Base-by-base conservation (phyloP, 2,329 filamentous ascomycete genomes). In the Davidsoniella neocaledoniae region DNA sequence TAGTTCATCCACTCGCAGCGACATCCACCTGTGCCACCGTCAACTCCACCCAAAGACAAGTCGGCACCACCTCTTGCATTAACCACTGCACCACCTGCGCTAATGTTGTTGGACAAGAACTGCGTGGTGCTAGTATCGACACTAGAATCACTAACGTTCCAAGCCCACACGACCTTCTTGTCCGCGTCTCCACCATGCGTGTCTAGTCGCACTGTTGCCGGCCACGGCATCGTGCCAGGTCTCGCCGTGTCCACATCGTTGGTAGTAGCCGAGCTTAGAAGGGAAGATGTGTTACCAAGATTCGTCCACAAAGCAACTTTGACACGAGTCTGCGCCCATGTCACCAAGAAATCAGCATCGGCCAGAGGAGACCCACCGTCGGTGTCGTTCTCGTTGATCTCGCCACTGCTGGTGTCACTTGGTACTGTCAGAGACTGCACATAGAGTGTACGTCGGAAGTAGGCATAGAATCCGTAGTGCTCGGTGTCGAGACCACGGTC, bases 381-480 rank as follows among this genome's bases (percentile, higher is more conserved):
- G 43, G 66, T 57, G 53, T 75, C 64, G 43, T 66, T 57, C 12
- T 60, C 59, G 14, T 60, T 54, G 9, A 72, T 70, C 38, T 78
- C 57, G 48, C 69, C 72, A 12, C 60, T 59, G 12, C 58, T 54
- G 33, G 68, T 68, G n/a, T 59, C 59, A 54, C 73, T 71, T 52
- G 76, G 60, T 1, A 66, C 61, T 0, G 64, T 64, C 9, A 71
- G 66, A 14, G 77, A 79, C 57, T 79, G 77, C 54, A 94, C 70
- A 67, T 90, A 94, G 55, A 94, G 85, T 7, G 81, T 83, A 56
- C 87, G 85, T 64, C 87, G 80, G 63, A 84, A 96, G 68, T 94
- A 93, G 0, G 76, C 84, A 66, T 94, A 95, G 66, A 95, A 95
- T 2, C 86, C 86, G 63, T 93, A 95, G 64, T 94, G 86, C 62